phyloP scores from a whole-genome alignment of 2,329 filamentous ascomycete genomes.

The Rhinocladiella mackenziei region DNA sequence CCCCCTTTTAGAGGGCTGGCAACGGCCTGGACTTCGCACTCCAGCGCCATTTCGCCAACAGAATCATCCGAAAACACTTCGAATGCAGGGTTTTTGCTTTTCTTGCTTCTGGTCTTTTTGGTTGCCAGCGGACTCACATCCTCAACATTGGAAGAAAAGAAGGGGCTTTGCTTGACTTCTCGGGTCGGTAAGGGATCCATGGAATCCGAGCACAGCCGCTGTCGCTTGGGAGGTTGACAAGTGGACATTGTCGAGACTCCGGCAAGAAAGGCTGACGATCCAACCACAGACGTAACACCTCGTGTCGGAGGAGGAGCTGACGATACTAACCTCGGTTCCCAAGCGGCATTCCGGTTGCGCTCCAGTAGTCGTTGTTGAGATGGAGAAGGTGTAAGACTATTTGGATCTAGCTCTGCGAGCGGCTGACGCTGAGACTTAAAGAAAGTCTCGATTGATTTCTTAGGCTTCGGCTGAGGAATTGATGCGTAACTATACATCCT shows the following conservation, averaged over 20 bases:
- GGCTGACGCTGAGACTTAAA: constrained; percentile 62
- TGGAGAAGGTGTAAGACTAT: constrained; percentile 63
- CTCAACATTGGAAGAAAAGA: constrained; percentile 40
- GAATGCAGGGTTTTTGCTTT: constrained; percentile 43
- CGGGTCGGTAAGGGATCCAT: constrained; percentile 35
- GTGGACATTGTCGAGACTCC: constrained; percentile 39
- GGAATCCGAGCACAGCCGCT: constrained; percentile 49
- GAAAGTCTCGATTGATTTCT: constrained; percentile 59
- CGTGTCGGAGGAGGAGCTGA: constrained; percentile 36
- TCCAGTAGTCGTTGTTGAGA: constrained; percentile 59
- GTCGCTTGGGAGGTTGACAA: constrained; percentile 48
- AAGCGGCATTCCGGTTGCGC: constrained; percentile 51
- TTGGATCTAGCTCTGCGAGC: constrained; percentile 64
- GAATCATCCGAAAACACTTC: constrained; percentile 53
- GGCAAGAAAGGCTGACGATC: constrained; percentile 42
- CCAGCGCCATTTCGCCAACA: constrained; percentile 46
- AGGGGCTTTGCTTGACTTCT: constrained; percentile 44
- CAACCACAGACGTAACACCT: constrained; percentile 37
- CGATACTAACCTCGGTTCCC: constrained; percentile 51
- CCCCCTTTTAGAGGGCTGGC: constrained; percentile 21
- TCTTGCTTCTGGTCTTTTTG: constrained; percentile 38
- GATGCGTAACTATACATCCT: constrained; percentile 42
- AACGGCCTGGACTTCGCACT: constrained; percentile 37
- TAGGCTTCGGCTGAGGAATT: constrained; percentile 55
- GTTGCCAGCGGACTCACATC: constrained; percentile 41